phyloP scores from a whole-genome alignment of 75 land plant species.

The Selaginella tamariscina region DNA sequence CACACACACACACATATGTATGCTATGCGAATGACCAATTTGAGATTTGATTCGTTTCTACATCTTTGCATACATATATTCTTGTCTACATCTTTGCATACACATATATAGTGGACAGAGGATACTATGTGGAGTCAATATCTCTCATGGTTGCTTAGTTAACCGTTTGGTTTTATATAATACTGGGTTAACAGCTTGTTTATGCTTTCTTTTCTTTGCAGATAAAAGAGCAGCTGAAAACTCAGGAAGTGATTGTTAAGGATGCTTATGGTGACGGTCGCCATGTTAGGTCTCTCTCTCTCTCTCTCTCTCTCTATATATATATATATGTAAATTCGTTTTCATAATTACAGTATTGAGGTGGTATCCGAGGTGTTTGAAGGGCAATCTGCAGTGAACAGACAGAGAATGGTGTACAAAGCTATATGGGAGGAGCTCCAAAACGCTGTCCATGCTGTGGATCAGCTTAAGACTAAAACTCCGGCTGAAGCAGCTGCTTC shows the following conservation, averaged over 20 bases:
- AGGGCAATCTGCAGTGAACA: slow-evolving; percentile 69
- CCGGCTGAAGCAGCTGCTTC: slow-evolving; percentile 68
- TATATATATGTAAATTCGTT: neutral
- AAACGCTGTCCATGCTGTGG: slow-evolving; percentile 88
- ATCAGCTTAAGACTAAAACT: slow-evolving; percentile 71
- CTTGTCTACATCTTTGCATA: neutral
- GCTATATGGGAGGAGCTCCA: slow-evolving; percentile 97
- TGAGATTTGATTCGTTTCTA: neutral
- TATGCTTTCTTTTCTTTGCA: slow-evolving; percentile 18
- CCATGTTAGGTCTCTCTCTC: slow-evolving; percentile 54
- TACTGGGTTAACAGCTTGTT: neutral
- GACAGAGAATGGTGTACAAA: slow-evolving; percentile 96
- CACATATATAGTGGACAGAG: neutral
- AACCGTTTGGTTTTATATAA: neutral
- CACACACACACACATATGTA: too few relatives aligned
- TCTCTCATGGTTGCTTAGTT: neutral
- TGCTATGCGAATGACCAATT: neutral
- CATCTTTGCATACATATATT: neutral
- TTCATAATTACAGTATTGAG: slow-evolving; percentile 47
- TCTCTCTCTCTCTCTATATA: neutral
- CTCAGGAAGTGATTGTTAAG: slow-evolving; percentile 55
- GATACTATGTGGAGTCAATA: neutral
- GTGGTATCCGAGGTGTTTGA: slow-evolving; percentile 72
- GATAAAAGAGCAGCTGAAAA: slow-evolving; percentile 78
- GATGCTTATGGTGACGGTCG: slow-evolving; percentile 97